These are phyloP conservation scores for Cordyceps fumosorosea DNA, from an alignment of 2,329 filamentous ascomycete species.

Conservation along the genomic window DNA sequence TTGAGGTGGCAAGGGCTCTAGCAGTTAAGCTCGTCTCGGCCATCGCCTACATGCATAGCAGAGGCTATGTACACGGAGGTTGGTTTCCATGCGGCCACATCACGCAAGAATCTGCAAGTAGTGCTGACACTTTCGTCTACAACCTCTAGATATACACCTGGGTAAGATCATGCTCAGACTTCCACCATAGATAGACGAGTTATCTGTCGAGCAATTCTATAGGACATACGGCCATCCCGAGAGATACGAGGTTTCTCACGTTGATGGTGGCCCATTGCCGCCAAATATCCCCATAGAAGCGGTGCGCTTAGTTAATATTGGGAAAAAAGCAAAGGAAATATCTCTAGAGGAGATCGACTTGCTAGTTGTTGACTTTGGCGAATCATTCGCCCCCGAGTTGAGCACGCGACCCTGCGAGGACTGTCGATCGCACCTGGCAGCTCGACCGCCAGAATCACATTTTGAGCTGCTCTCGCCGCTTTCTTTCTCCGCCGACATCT, in stretches of 20 bases:
- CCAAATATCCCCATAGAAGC: not conserved
- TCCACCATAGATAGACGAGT: slow-evolving; percentile 16
- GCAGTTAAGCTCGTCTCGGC: slow-evolving; percentile 19
- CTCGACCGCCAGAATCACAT: slow-evolving; percentile 7
- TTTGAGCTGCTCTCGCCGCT: slow-evolving; percentile 9
- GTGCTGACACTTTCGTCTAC: not conserved
- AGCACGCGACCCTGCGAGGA: slow-evolving; percentile 19
- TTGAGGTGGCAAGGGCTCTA: slow-evolving; percentile 17
- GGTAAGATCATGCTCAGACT: slow-evolving; percentile 17
- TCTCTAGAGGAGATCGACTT: not conserved
- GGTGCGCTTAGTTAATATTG: not conserved
- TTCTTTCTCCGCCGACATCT: slow-evolving; percentile 17
- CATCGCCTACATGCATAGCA: slow-evolving; percentile 20
- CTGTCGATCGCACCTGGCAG: slow-evolving; percentile 16
- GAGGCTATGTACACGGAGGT: slow-evolving; percentile 20
- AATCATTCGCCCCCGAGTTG: slow-evolving; percentile 21
- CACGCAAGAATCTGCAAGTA: not conserved
- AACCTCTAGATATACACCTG: slow-evolving; percentile 20
- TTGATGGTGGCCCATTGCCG: slow-evolving; percentile 15
- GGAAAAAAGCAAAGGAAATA: not conserved
- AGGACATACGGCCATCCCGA: slow-evolving; percentile 24
- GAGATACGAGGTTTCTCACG: slow-evolving; percentile 19
- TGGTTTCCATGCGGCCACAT: not conserved
- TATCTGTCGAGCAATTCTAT: slow-evolving; percentile 27
- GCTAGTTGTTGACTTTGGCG: slow-evolving; percentile 29